Base-by-base conservation (phyloP, 2,329 filamentous ascomycete species). In the Talaromyces rugulosus region DNA sequence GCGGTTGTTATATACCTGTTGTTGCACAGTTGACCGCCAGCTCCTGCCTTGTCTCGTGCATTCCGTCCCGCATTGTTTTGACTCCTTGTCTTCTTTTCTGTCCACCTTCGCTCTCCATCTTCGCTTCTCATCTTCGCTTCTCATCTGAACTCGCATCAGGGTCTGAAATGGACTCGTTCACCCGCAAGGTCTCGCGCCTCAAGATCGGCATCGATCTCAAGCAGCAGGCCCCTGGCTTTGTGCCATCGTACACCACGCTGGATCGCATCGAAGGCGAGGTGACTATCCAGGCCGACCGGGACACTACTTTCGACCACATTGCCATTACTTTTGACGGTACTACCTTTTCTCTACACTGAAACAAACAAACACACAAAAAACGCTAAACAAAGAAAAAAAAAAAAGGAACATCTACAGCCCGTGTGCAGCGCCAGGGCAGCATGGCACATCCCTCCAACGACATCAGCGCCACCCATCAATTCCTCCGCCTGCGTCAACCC, bases 401-500 rank as follows among this genome's bases (percentile, higher is more conserved):
- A 23, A 23, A 23, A 84, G 82, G 84, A 50, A 78, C 77, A 4
- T 78, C 79, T 33, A 77, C 79, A 62, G 83, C 82, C 3, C 81
- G 75, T 30, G 81, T 88, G 31, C 85, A 88, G 68, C 82, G 81
- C 58, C 73, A 84, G 50, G 80, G 79, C 3, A 77, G 80, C 3
- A 76, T 82, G 5, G 78, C 83, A 4, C 78, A 83, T 34, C 77
- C 84, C 57, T 80, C 81, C 18, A 82, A 82, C 52, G 80, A 82
- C 16, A 81, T 81, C 23, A 83, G 84, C 64, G 83, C 85, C 27
- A 79, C 77, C 55, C 86, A 88, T 63, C 82, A 81, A 18, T 89
- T 89, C 67, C 74, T 89, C 40, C 85, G 83, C 63, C 78, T 89
- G 31, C 79, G 79, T 62, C 86, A 89, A 69, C 87, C 87, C 3